A percentile compares a stretch with the other conserved stretches of the same genome.
Conservation (phyloP, 768 basidiomycete species). For the Naematelia encephala region DNA sequence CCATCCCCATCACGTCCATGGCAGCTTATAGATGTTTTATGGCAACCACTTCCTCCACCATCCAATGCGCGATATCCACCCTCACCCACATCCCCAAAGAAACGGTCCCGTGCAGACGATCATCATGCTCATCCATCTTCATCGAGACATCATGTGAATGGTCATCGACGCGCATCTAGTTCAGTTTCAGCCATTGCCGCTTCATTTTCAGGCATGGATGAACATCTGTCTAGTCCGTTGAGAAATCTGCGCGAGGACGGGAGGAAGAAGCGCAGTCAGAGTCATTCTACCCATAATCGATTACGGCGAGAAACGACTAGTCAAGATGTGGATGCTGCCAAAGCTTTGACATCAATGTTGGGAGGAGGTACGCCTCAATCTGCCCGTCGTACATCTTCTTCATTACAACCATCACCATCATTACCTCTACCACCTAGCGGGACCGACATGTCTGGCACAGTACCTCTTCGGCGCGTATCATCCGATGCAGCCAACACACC, state of each 20-base stretch:
- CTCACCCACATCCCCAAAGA: slow-evolving; percentile 30
- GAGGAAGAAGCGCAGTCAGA: slow-evolving; percentile 37
- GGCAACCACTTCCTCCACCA: slow-evolving; percentile 45
- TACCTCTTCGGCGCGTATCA: not conserved
- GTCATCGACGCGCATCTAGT: slow-evolving; percentile 12
- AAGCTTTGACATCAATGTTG: slow-evolving; percentile 43
- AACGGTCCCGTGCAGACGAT: slow-evolving; percentile 26
- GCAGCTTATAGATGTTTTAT: slow-evolving; percentile 45
- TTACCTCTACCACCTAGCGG: not conserved
- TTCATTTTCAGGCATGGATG: not conserved
- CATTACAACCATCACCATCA: not conserved
- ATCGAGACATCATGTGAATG: slow-evolving; percentile 6
- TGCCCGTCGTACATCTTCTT: not conserved
- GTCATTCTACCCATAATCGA: slow-evolving; percentile 29
- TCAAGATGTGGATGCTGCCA: slow-evolving; percentile 46
- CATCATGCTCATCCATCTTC: slow-evolving; percentile 10
- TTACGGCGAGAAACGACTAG: slow-evolving; percentile 16
- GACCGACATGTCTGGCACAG: not conserved
- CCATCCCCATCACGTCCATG: slow-evolving; percentile 43
- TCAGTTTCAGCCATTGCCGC: not conserved
- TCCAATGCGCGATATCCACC: slow-evolving; percentile 18
- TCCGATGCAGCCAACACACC: not conserved
- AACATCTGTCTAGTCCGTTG: not conserved
- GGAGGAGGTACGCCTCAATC: slow-evolving; percentile 12
- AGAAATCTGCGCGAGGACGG: not conserved